phyloP scores from a whole-genome alignment of 306 rosid species.

The Fagus sylvatica region DNA sequence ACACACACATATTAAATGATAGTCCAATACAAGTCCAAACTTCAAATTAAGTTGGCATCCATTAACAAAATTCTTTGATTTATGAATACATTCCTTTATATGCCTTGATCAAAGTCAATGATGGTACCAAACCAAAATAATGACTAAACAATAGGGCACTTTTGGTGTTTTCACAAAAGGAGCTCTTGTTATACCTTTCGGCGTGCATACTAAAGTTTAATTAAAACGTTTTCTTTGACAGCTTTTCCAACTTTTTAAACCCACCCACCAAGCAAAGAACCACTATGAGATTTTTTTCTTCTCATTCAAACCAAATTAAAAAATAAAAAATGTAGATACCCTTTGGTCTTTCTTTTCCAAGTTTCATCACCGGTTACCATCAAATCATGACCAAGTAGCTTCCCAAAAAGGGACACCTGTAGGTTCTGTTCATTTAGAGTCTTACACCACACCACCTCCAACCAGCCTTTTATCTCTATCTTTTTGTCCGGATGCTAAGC shows the following conservation, averaged over 20 bases:
- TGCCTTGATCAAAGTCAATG: too few relatives aligned
- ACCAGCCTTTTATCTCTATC: background rate
- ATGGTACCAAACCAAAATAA: background rate
- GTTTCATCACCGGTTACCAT: background rate
- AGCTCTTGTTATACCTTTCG: slow-evolving; percentile 6
- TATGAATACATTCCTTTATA: too few relatives aligned
- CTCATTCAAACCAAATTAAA: background rate
- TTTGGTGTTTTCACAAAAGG: background rate
- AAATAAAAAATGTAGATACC: background rate
- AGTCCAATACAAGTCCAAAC: too few relatives aligned
- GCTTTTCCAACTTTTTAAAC: slow-evolving; percentile 16
- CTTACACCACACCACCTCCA: background rate
- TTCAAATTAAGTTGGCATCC: too few relatives aligned
- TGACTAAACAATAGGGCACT: slow-evolving; percentile 4
- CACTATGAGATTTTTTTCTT: slow-evolving; percentile 2
- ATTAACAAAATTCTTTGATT: too few relatives aligned
- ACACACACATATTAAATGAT: too few relatives aligned
- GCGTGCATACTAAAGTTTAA: slow-evolving; percentile 13
- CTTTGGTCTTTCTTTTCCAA: background rate
- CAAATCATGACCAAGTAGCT: background rate
- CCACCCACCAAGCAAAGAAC: slow-evolving; percentile 37
- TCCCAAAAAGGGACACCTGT: background rate
- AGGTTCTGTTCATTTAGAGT: too few relatives aligned
- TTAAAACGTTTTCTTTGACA: background rate
- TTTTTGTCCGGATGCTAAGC: background rate